Evolutionary conservation across 2,329 filamentous ascomycete genomes (phyloP), one percentile per base, ranked within the genome.

Genomic region (Penicillium concentricum): DNA sequence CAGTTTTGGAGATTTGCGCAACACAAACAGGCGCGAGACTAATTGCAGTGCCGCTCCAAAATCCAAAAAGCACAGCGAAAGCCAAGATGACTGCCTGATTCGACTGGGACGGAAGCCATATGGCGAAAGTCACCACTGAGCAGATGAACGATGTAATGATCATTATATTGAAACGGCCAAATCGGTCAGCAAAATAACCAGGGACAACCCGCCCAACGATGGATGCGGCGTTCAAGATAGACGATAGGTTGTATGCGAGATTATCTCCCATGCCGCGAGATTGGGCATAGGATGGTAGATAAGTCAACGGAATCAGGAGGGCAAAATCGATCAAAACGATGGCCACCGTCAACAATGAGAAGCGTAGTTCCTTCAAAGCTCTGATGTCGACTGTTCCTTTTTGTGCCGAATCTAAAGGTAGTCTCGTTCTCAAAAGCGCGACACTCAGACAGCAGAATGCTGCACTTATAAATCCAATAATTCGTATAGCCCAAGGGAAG

Each of bases 401-500:
- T 15, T 28, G 41, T 9, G 24, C 16, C 24, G 49, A 51, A 20
- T 63, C 58, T 13, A 47, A 53, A 4, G 63, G 56, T 15, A 67
- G 46, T 26, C 64, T 39, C 9, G 57, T 56, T 8, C 35, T 46
- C 8, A 53, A 35, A 42, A 43, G 48, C 26, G 60, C 49, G 76
- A 9, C 38, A 64, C 68, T 2, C 79, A 71, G 47, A 83, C 12
- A 70, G 30, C 24, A 81, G 60, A 8, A 81, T 56, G 0, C 75
- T 75, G 2, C 82, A 59, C 57, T 78, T 52, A 82, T 64, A 55
- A 85, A 84, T 1, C 77, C 83, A 15, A 82, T 72, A 39, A 83
- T 72, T 4, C 83, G 74, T 0, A 84, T 76, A 0, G 80, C 73
- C 83, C 83, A 85, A 24, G 74, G 78, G 55, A 84, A 79, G 5